These are phyloP conservation scores for Saccharum spontaneum DNA, from an alignment of 176 grass and related monocot genomes.

Conservation along the genomic window DNA sequence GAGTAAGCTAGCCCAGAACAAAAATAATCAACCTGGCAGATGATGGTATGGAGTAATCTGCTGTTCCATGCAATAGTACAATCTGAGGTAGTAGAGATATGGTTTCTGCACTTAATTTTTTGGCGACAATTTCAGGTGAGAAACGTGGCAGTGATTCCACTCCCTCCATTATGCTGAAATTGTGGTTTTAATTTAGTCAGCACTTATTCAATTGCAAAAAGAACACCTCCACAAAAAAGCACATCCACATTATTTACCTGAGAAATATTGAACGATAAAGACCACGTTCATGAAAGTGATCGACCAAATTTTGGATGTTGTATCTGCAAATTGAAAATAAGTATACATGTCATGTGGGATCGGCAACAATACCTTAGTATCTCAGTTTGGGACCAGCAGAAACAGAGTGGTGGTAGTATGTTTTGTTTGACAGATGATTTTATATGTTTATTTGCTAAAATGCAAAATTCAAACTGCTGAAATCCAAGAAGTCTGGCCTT, in stretches of 20 bases:
- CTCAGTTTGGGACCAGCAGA: background rate
- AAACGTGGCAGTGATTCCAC: constrained; percentile 57
- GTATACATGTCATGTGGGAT: constrained; percentile 19
- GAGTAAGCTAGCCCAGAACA: background rate
- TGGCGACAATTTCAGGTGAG: constrained; percentile 73
- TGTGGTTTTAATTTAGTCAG: constrained; percentile 4
- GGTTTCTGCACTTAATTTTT: constrained; percentile 54
- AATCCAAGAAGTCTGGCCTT: background rate
- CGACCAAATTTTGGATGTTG: constrained; percentile 68
- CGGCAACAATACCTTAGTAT: background rate
- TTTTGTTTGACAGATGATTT: background rate
- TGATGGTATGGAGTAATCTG: constrained; percentile 88
- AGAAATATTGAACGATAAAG: constrained; percentile 91
- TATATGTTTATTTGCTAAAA: background rate
- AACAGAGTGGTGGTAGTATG: background rate
- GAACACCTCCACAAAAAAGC: background rate
- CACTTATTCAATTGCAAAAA: background rate
- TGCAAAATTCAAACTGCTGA: background rate
- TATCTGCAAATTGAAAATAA: constrained; percentile 53
- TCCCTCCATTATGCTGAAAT: constrained; percentile 98
- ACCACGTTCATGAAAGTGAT: constrained; percentile 89
- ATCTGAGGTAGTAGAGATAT: constrained; percentile 73
- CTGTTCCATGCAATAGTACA: constrained; percentile 89
- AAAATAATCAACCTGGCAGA: constrained; percentile 66
- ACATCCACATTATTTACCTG: constrained; percentile 53